Conservation (phyloP, 2,329 filamentous ascomycete species). For the Cladosporium sp. region DNA sequence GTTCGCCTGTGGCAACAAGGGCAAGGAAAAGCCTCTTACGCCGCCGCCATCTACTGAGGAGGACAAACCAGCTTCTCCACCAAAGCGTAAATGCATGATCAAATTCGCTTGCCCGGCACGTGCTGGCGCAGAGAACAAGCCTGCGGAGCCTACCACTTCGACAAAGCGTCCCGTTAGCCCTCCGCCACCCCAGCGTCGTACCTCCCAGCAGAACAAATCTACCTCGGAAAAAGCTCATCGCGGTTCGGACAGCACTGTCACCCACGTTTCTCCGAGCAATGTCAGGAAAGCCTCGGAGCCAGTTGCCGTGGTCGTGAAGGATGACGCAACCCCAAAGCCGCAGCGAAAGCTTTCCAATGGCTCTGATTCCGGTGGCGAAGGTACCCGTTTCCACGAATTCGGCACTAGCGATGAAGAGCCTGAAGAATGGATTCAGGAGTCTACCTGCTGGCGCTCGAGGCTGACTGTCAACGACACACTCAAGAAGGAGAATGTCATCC, state of each 20-base stretch:
- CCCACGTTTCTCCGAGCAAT: slow-evolving; percentile 41
- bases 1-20: slow-evolving; percentile 77
- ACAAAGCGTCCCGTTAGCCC: slow-evolving; percentile 37
- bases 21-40: slow-evolving; percentile 46
- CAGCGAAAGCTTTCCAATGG: slow-evolving; percentile 22
- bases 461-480: slow-evolving; percentile 88
- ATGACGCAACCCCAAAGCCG: slow-evolving; percentile 30
- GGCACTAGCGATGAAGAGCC: slow-evolving; percentile 76
- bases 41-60: slow-evolving; percentile 6
- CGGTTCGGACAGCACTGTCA: slow-evolving; percentile 48
- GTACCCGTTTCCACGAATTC: slow-evolving; percentile 80
- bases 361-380: slow-evolving; percentile 47
- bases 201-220: slow-evolving; percentile 9
- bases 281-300: neutral
- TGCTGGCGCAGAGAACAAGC: slow-evolving; percentile 36
- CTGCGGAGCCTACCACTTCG: slow-evolving; percentile 21
- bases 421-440: slow-evolving; percentile 86
- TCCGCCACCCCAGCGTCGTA: slow-evolving; percentile 31
- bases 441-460: slow-evolving; percentile 59
- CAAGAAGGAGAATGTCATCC: slow-evolving; percentile 82
- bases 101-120: slow-evolving; percentile 70
- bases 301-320: slow-evolving; percentile 24
- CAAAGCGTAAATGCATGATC: slow-evolving; percentile 59
- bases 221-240: slow-evolving; percentile 34
- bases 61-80: slow-evolving; percentile 30